Evolutionary conservation across 208 protist genomes (phyloP).

Genomic region (Leishmania turanica): DNA sequence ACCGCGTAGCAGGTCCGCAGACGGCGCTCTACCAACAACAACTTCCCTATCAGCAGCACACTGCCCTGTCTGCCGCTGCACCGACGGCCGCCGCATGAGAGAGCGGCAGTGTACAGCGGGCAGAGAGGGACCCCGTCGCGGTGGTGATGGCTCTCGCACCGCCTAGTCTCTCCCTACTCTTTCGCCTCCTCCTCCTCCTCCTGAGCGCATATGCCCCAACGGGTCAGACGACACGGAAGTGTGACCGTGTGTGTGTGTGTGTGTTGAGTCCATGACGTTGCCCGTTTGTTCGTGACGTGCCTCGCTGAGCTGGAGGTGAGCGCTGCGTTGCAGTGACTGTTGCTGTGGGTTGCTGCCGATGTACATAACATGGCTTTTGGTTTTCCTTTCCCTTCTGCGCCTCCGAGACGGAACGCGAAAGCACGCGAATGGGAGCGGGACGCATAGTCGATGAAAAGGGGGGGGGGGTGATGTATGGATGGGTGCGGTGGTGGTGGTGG

Average conservation of each 20-base stretch:
- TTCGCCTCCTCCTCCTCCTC: neutral
- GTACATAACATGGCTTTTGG: neutral
- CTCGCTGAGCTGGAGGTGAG: neutral
- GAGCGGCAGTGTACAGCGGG: neutral
- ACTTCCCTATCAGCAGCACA: conserved; percentile 29
- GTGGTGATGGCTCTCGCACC: no score
- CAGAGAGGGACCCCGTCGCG: neutral
- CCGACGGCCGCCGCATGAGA: neutral
- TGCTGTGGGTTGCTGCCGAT: neutral
- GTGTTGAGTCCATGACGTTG: neutral
- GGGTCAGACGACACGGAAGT: neutral
- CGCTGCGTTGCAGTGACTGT: neutral
- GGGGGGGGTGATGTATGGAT: neutral
- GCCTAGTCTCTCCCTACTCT: neutral
- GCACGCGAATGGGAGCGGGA: neutral
- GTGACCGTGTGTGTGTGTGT: neutral
- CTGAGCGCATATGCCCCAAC: neutral
- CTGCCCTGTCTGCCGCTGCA: neutral
- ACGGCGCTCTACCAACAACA: conserved; percentile 32
- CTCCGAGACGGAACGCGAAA: neutral
- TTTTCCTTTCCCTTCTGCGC: neutral
- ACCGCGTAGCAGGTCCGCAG: conserved; percentile 45
- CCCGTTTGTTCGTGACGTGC: neutral
- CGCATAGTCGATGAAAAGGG: neutral
- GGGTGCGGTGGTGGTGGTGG: neutral